A percentile compares a stretch with the other conserved stretches of the same genome.
phyloP scores from a whole-genome alignment of 1,284 basidiomycete genomes.

The Melanopsichium pennsylvanicum region DNA sequence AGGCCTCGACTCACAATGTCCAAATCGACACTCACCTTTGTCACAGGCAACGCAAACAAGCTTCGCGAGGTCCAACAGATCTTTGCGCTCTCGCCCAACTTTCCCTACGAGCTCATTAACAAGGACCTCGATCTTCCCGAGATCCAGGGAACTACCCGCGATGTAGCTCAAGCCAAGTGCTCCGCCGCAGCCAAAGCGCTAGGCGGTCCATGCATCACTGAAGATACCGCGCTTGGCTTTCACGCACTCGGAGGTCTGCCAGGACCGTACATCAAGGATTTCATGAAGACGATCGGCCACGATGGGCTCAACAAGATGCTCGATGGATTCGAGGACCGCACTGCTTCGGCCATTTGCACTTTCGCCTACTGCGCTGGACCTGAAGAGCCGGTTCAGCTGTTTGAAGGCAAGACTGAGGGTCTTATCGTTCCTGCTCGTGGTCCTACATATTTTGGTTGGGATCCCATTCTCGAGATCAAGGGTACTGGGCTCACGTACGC shows the following conservation, averaged over 20 bases:
- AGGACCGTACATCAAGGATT: slow-evolving; percentile 94
- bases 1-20: slow-evolving; percentile 24
- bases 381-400: slow-evolving; percentile 69
- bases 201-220: slow-evolving; percentile 87
- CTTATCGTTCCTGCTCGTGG: slow-evolving; percentile 86
- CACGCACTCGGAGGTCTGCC: slow-evolving; percentile 87
- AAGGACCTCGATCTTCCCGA: slow-evolving; percentile 77
- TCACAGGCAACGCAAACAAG: slow-evolving; percentile 94
- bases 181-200: slow-evolving; percentile 75
- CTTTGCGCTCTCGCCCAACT: slow-evolving; percentile 41
- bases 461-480: slow-evolving; percentile 81
- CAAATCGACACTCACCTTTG: slow-evolving; percentile 71
- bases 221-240: slow-evolving; percentile 94
- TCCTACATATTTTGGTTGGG: slow-evolving; percentile 82
- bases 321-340: slow-evolving; percentile 80
- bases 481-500: slow-evolving; percentile 69
- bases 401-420: slow-evolving; percentile 89
- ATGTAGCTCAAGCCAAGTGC: slow-evolving; percentile 90
- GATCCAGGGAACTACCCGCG: slow-evolving; percentile 88
- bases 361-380: slow-evolving; percentile 80
- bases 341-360: slow-evolving; percentile 90
- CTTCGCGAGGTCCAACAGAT: slow-evolving; percentile 85
- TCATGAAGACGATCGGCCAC: slow-evolving; percentile 47
- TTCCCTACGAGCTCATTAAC: slow-evolving; percentile 30
- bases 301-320: slow-evolving; percentile 85